Evolutionary conservation across 192 early-diverging fungal genomes (phyloP), one percentile per base, ranked within the genome.

Genomic region (Paraglomus brasilianum): DNA sequence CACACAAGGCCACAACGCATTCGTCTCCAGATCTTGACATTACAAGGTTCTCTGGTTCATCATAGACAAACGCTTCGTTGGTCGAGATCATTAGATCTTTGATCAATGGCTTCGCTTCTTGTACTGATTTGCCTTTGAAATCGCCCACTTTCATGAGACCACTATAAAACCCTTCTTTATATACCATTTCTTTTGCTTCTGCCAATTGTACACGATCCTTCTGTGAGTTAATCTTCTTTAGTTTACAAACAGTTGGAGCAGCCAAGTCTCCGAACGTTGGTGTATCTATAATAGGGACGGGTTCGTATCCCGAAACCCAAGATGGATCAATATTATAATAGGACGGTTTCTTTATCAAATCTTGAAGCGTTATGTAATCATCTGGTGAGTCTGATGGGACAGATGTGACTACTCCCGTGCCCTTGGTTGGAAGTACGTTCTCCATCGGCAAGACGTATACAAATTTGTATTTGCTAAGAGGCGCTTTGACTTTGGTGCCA

Each of bases 301-400:
- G 91, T 15, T 89, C 89, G 72, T 87, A 97, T 7, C 80, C 80
- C 47, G 86, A 83, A 48, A 95, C 88, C 97, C 97, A 99, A 66
- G 91, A 85, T 15, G 85, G 75, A 58, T 93, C 73, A 45, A 99
- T 89, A 69, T 93, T 87, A 80, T 96, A 98, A 81, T 91, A 98
- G 10, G 84, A 92, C 22, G 89, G 75, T 83, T 99, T 99, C 82
- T 98, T 99, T 70, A 86, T 87, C 75, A 99, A 77, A 74, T 99
- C 97, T 74, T 86, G 85, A 71, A 97, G 81, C 44, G 96, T 86
- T 36, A 93, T 88, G 80, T 80, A 97, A 82, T 99, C 97, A 76
- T 97, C 95, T 11, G 97, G 97, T 41, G 97, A 97, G 69, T 99
- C 97, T 0, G 96, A 98, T 39, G 97, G 97, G 38, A 99, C 97